Base-by-base conservation (phyloP, 129 eudicot genomes). In the Arctium lappa region DNA sequence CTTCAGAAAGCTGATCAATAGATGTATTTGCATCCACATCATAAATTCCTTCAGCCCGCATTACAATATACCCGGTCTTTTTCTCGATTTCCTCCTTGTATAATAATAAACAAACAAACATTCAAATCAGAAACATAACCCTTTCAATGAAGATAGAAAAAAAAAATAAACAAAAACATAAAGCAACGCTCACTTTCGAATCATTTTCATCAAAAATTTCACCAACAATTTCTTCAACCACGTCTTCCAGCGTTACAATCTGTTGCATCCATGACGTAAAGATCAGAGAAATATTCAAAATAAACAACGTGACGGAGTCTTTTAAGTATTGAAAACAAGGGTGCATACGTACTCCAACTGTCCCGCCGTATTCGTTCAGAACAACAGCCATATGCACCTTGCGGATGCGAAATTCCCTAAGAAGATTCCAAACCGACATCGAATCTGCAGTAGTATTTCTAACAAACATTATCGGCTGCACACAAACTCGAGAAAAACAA, bases 321-420 rank as follows among this genome's bases (percentile, higher is more conserved):
- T 30, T 6, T 15, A 72, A 27, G 34, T 62, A 71, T 31, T 31
- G 46, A 40, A 68, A 75, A 15, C n/a, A 46, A 42, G 66, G 37
- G 78, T 50, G 37, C 63, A 48, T 65, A 88, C 99, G 15, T 91
- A 95, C 99, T 83, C 99, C 99, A 70, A 95, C 83, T 16, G 99
- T 95, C 83, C 99, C 99, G n/a, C 99, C 99, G 56, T 95, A 95
- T 87, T 95, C 99, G 10, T 95, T 95, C 0, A 95, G 89, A 71
- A 95, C 99, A 85, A 95, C 94, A 71, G 99, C 99, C 99, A 95
- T 95, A 88, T 95, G 99, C 15, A 95, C 99, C 87, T 95, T 95
- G 86, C 99, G 88, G 82, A 95, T 95, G 48, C 99, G 99, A 84
- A 95, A 95, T 85, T 95, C 99, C 75, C 99, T 90, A 88, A 95